Base-by-base conservation (phyloP, 1,139 yeast species). In the Sugiyamaella paludigena region DNA sequence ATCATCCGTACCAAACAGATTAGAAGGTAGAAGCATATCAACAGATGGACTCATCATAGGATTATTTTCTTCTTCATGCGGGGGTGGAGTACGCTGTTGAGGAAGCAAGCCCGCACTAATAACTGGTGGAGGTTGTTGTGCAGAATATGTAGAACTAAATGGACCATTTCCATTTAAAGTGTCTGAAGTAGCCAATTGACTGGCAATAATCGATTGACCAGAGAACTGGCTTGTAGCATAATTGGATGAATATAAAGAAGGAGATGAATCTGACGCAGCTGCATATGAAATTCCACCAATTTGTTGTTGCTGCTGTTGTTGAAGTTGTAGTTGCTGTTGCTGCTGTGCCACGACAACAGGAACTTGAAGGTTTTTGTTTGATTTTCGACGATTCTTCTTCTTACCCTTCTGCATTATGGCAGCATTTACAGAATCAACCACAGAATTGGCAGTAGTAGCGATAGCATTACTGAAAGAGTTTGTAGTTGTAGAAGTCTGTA, bases 11-110 rank as follows among this genome's bases (percentile, higher is more conserved):
- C 61, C 65, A 45, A 65, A 62, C 36, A 65, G 42, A 38, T 64
- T 62, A n/a, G 68, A 61, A 11, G 68, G 68, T 31, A 64, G 51
- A 7, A 64, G 55, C 57, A 58, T 54, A 42, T 65, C 61, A 2
- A 63, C 64, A 1, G 65, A 57, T 8, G 66, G 67, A 43, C 64
- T 62, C 48, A 56, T 45, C 48, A 56, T 45, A 26, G 58, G 55
- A 2, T 40, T 51, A 2, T 57, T 59, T 9, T 40, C 42, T n/a
- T 40, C 53, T 24, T 36, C 48, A 28, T 9, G 9, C 6, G 33
- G 30, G 9, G 45, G 36, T 4, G 36, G 40, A n/a, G 32, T 35
- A 5, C 37, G 26, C 6, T 42, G 43, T 24, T 8, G 39, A 28
- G 16, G 44, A n/a, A 33, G 38, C 13, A 35, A 28, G 15, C 26